Conservation (phyloP, 331 rosid species). For the Malus hybrid region DNA sequence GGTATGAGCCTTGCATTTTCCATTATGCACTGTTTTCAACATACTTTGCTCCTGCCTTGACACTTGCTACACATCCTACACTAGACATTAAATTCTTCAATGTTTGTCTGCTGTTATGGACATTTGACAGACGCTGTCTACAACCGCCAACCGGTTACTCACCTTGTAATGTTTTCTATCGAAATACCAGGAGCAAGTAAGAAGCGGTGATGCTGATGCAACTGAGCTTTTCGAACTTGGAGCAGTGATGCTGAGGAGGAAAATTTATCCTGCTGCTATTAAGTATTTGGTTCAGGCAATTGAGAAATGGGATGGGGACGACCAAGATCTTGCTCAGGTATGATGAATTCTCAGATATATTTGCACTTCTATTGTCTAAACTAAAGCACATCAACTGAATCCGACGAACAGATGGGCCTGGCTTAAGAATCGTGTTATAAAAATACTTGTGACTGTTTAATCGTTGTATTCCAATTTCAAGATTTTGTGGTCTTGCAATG, state of each 20-base stretch:
- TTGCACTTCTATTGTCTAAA: neutral
- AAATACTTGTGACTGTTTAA: neutral
- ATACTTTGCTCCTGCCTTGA: slow-evolving; percentile 6
- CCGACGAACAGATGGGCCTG: neutral
- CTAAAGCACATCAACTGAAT: neutral
- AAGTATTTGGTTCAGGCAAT: slow-evolving; percentile 86
- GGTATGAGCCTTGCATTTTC: slow-evolving; percentile 31
- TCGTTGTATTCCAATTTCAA: neutral
- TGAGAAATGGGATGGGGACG: slow-evolving; percentile 95
- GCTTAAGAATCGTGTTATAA: neutral
- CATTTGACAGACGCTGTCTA: neutral
- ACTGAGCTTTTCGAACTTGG: slow-evolving; percentile 92
- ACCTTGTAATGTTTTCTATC: neutral
- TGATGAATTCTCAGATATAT: slow-evolving; percentile 4
- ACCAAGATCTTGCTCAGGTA: slow-evolving; percentile 95
- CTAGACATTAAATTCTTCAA: neutral
- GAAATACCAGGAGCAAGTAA: slow-evolving; percentile 78
- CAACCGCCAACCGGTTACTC: slow-evolving; percentile 7
- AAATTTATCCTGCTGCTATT: slow-evolving; percentile 87
- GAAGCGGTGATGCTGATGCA: slow-evolving; percentile 94
- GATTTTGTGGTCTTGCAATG: no score
- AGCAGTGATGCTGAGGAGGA: slow-evolving; percentile 95
- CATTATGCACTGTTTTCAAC: neutral
- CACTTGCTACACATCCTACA: neutral
- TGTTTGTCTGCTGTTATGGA: neutral